These are phyloP conservation scores for Yamadazyma ubonensis DNA, from an alignment of 805 yeast genomes.

Conservation along the genomic window DNA sequence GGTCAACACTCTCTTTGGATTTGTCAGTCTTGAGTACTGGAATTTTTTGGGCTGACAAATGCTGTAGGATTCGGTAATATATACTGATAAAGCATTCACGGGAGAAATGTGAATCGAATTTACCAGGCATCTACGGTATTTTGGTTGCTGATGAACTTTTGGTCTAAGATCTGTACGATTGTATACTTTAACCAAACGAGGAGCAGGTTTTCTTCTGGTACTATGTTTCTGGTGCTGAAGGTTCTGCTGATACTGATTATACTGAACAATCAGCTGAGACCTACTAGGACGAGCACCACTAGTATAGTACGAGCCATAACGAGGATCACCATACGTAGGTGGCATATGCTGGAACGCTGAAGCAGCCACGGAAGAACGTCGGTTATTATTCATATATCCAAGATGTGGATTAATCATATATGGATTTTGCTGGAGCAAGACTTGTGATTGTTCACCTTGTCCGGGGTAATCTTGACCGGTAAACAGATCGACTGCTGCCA, in stretches of 20 bases:
- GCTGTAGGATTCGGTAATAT: constrained; percentile 75
- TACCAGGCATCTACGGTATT: constrained; percentile 67
- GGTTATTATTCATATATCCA: constrained; percentile 7
- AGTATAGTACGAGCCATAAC: constrained; percentile 4
- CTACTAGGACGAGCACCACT: constrained; percentile 11
- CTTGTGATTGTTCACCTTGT: not conserved
- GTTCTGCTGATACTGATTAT: constrained; percentile 32
- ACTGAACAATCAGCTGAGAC: constrained; percentile 34
- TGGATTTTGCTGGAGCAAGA: not conserved
- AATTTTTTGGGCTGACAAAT: constrained; percentile 78
- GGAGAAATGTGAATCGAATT: constrained; percentile 73
- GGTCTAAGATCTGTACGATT: constrained; percentile 60
- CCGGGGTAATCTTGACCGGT: constrained; percentile 1
- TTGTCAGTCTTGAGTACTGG: constrained; percentile 76
- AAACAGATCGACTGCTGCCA: constrained; percentile 15
- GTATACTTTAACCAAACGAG: constrained; percentile 45
- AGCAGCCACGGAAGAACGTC: constrained; percentile 16
- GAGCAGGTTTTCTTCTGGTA: constrained; percentile 37
- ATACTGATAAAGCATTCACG: constrained; percentile 70
- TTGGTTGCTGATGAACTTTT: constrained; percentile 56
- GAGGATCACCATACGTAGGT: not conserved
- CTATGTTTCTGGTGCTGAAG: constrained; percentile 23
- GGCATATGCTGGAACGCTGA: constrained; percentile 12
- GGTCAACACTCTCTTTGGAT: constrained; percentile 89
- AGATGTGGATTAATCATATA: constrained; percentile 3